Evolutionary conservation across 108 stramenopile species (phyloP), one percentile per base, ranked within the genome.

Genomic region (Mayamaea pseudoterrestris): DNA sequence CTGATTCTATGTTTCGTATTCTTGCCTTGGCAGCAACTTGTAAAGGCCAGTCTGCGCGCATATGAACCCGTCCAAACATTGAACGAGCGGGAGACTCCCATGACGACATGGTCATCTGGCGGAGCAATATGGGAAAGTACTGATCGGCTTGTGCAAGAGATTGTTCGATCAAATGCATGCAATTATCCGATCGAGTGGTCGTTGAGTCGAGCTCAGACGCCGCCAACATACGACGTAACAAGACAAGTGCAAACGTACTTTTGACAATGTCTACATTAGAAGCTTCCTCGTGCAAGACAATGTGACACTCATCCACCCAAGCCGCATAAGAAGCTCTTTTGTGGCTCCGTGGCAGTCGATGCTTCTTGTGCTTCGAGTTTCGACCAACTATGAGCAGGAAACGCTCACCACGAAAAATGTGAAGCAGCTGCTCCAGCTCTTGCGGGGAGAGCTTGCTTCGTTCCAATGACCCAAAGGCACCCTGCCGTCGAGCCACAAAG

Each of bases 281-380:
- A 2, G 84, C 84, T 42, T 73, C 64, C 50, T 69, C 62, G 53
- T 86, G 80, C n/a, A 86, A 65, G 12, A 86, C 84, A 37, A 86
- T 74, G 41, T 86, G 80, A 64, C 80, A 86, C 36, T 71, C 74
- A 39, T 73, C 60, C 55, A 64, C 58, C 31, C 46, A 60, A 7
- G 66, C 58, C 12, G 23, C 44, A 16, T 55, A 18, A 27, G 58
- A 36, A n/a, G 21, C 17, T 47, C 51, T 44, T 26, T 27, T 31
- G 22, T 35, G 36, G 6, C 13, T 22, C 57, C 31, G 45, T 27
- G 21, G 23, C 32, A 5, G 43, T 25, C 40, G 28, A 41, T 35
- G 30, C 41, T 31, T 24, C 45, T 34, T 55, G 57, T 78, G 74
- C 35, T 85, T 85, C 7, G 73, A 42, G 41, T 86, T 73, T 45